Percentiles rank a stretch among this genome's conserved stretches.
phyloP scores from a whole-genome alignment of 2,329 filamentous ascomycete genomes.

The Curvularia verruculosa region DNA sequence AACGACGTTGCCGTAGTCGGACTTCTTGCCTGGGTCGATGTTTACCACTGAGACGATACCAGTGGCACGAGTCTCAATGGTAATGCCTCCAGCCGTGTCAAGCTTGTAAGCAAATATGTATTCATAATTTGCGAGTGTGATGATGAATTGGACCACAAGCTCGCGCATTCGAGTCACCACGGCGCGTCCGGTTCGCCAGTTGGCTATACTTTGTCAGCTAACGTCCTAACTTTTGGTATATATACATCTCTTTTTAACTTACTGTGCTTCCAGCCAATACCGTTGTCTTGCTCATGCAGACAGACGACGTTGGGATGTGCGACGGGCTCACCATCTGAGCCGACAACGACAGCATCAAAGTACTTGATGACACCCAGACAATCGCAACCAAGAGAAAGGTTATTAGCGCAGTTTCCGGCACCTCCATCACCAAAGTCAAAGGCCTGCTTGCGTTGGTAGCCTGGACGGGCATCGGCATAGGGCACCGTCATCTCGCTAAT shows the following conservation, averaged over 20 bases:
- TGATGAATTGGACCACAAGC: conserved; percentile 70
- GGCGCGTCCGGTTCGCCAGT: conserved; percentile 67
- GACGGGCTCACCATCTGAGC: conserved; percentile 61
- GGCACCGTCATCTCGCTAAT: conserved; percentile 73
- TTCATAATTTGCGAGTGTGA: conserved; percentile 74
- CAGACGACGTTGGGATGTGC: conserved; percentile 67
- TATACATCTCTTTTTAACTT: neutral
- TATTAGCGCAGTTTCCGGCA: conserved; percentile 70
- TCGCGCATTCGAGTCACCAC: conserved; percentile 67
- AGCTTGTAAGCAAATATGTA: conserved; percentile 71
- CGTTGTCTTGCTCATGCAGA: conserved; percentile 72
- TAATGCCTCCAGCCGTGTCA: conserved; percentile 66
- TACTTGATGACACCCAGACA: conserved; percentile 72
- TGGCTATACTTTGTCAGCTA: conserved; percentile 35
- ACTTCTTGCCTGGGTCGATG: conserved; percentile 63
- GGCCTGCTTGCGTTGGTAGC: conserved; percentile 72
- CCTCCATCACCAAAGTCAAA: conserved; percentile 76
- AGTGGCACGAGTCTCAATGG: conserved; percentile 67
- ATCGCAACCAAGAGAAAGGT: conserved; percentile 70
- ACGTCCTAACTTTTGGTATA: neutral
- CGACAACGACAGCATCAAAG: conserved; percentile 63
- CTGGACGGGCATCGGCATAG: conserved; percentile 68
- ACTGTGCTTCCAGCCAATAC: conserved; percentile 56
- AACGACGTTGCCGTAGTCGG: conserved; percentile 66
- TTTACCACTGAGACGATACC: conserved; percentile 69